These are phyloP conservation scores for Colletotrichum lindemuthianum DNA, from an alignment of 2,329 filamentous ascomycete species.

Conservation along the genomic window DNA sequence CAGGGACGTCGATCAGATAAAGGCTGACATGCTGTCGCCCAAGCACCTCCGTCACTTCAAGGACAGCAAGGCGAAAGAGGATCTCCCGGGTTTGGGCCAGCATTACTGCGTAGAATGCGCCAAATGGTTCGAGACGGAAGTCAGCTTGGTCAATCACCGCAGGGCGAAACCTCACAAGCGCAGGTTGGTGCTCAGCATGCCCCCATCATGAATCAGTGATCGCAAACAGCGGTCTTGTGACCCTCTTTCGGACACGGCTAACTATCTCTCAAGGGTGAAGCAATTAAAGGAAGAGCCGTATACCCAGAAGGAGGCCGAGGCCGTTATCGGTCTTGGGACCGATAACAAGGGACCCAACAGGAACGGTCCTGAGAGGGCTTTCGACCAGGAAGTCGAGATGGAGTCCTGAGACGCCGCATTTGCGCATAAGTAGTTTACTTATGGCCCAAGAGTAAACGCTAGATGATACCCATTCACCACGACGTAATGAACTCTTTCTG, in stretches of 20 bases:
- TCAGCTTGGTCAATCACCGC: constrained; percentile 77
- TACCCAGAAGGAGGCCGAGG: constrained; percentile 86
- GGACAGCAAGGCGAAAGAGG: constrained; percentile 81
- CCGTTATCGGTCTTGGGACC: constrained; percentile 76
- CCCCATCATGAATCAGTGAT: neutral
- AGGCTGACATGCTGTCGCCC: constrained; percentile 80
- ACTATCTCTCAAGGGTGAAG: constrained; percentile 69
- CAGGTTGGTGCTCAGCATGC: constrained; percentile 62
- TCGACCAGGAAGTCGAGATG: constrained; percentile 52
- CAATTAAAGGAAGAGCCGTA: constrained; percentile 86
- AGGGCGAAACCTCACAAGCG: constrained; percentile 95
- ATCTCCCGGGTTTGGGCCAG: constrained; percentile 85
- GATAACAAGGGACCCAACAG: constrained; percentile 67
- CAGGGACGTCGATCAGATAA: constrained; percentile 93
- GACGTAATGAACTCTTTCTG: constrained; percentile 18
- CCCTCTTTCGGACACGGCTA: neutral
- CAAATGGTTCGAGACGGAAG: constrained; percentile 93
- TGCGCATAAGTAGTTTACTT: constrained; percentile 6
- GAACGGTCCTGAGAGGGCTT: constrained; percentile 39
- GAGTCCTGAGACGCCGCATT: constrained; percentile 28
- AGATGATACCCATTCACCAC: constrained; percentile 33
- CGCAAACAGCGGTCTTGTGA: neutral
- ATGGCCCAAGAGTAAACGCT: constrained; percentile 13
- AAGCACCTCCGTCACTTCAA: constrained; percentile 85
- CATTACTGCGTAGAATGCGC: constrained; percentile 94